Evolutionary conservation across 148 eudicot genomes (phyloP).

Genomic region (Fagopyrum esculentum): DNA sequence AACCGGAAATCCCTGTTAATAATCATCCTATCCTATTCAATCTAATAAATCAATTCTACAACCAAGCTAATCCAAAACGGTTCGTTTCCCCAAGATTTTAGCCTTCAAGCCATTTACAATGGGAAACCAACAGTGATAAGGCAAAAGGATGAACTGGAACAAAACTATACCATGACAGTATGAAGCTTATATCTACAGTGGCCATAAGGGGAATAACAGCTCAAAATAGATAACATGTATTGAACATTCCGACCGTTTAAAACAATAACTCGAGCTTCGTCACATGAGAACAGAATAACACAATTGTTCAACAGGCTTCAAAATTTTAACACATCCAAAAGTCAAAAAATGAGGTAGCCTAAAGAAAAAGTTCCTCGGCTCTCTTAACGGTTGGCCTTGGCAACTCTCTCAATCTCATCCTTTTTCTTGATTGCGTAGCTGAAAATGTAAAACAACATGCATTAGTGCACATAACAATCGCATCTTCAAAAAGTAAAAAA

Average conservation of each 20-base stretch:
- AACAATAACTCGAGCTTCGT: neutral
- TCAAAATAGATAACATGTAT: neutral
- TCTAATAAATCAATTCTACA: no score
- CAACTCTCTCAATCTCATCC: conserved; percentile 17
- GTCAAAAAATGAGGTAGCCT: neutral
- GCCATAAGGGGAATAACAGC: neutral
- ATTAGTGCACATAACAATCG: neutral
- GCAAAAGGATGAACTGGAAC: no score
- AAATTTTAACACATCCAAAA: neutral
- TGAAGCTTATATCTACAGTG: no score
- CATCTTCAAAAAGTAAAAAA: neutral
- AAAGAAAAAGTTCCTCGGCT: neutral
- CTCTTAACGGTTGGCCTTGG: conserved; percentile 17
- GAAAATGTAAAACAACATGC: neutral
- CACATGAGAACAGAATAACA: neutral
- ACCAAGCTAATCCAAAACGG: no score
- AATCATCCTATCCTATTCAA: no score
- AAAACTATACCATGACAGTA: no score
- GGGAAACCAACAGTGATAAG: no score
- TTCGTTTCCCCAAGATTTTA: no score
- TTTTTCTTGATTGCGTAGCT: conserved; percentile 15
- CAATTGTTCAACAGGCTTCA: neutral
- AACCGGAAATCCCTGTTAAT: no score
- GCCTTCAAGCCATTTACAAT: no score
- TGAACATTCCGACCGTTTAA: neutral